Evolutionary conservation across 73 alveolate genomes (phyloP).

Genomic region (Paramecium primaurelia): DNA sequence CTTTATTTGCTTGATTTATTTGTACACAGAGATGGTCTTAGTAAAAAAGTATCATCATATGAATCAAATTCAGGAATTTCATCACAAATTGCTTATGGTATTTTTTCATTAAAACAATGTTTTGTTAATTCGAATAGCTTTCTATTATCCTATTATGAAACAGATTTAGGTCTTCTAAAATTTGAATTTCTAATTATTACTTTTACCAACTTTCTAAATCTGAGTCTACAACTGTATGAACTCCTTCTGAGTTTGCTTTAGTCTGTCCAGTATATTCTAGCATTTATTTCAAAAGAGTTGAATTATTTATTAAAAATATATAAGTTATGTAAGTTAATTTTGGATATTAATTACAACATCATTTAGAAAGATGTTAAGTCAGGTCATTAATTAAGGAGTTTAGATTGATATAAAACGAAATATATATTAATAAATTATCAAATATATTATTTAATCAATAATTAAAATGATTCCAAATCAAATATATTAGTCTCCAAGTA

Average conservation of each 20-base stretch:
- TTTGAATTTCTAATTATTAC: not conserved
- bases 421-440: not conserved
- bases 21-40: not conserved
- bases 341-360: not conserved
- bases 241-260: not conserved
- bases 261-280: not conserved
- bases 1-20: not conserved
- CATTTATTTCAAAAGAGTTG: not conserved
- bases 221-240: not conserved
- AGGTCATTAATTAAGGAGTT: not conserved
- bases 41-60: not conserved
- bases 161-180: not conserved
- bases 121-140: not conserved
- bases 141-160: not conserved
- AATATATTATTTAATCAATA: not conserved
- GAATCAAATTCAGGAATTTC: not conserved
- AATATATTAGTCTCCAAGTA: not conserved
- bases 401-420: not conserved
- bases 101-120: not conserved
- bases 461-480: no score
- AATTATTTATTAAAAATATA: not conserved
- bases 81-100: not conserved
- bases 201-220: not conserved
- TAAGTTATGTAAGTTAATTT: not conserved
- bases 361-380: not conserved